phyloP scores from a whole-genome alignment of 1,284 basidiomycete species.

The Boletus sp. region DNA sequence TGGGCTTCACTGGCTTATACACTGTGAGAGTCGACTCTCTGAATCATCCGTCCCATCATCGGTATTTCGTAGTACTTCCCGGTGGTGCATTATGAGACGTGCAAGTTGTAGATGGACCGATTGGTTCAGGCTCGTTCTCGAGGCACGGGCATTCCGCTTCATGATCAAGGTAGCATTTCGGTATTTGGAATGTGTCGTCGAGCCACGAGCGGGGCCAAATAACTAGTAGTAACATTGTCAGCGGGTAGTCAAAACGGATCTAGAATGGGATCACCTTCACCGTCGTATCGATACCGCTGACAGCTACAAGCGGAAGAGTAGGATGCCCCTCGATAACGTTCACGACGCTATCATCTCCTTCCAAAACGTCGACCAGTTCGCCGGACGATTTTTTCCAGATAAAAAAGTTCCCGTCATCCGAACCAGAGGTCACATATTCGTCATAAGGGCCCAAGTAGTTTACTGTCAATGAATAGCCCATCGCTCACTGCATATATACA shows the following conservation, averaged over 20 bases:
- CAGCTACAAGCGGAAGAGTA: slow-evolving; percentile 75
- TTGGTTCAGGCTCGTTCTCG: slow-evolving; percentile 27
- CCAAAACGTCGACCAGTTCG: slow-evolving; percentile 73
- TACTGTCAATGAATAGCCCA: slow-evolving; percentile 49
- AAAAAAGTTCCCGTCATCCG: slow-evolving; percentile 88
- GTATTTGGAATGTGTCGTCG: slow-evolving; percentile 57
- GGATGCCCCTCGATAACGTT: slow-evolving; percentile 92
- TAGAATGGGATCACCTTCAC: slow-evolving; percentile 66
- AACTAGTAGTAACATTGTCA: slow-evolving; percentile 47
- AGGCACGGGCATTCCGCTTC: slow-evolving; percentile 48
- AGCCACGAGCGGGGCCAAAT: slow-evolving; percentile 63
- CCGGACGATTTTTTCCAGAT: slow-evolving; percentile 80
- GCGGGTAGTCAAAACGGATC: slow-evolving; percentile 1
- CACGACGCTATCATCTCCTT: slow-evolving; percentile 83
- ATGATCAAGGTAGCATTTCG: slow-evolving; percentile 57
- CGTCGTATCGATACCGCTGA: slow-evolving; percentile 88
- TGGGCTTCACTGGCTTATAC: slow-evolving; percentile 36
- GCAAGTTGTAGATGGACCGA: slow-evolving; percentile 38
- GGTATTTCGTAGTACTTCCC: slow-evolving; percentile 27
- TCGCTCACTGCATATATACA: not conserved
- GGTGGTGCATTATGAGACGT: slow-evolving; percentile 42
- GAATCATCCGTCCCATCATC: slow-evolving; percentile 24
- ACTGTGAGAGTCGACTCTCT: slow-evolving; percentile 33
- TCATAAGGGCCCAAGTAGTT: slow-evolving; percentile 83
- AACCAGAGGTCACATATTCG: slow-evolving; percentile 84